Evolutionary conservation across 352 stramenopile species (phyloP), one percentile per base, ranked within the genome.

Genomic region (Halophytophthora polymorphica): DNA sequence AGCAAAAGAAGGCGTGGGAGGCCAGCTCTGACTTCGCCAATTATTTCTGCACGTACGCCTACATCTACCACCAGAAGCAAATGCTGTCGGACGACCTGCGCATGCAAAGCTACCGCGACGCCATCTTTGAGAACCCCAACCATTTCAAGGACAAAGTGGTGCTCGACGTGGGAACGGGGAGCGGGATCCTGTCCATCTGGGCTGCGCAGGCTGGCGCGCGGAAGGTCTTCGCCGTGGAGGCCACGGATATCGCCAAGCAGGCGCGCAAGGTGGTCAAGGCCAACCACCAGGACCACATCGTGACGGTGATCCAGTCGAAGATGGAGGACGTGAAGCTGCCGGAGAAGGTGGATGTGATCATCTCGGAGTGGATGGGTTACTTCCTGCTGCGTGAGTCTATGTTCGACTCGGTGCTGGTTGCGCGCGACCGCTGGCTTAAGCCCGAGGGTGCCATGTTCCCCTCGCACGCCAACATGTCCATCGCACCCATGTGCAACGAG

Each of bases 281-380:
- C 14, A 99, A 99, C 78, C 76, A 87, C 37, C 86, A 98, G 52
- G 83, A 95, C 68, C 74, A 98, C 66, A 88, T 99, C 54, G 88
- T 99, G 21, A 98, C 96, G 17, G 97, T 99, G 31, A 98, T 99
- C 64, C 94, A 99, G 80, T 88, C 92, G 48, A 97, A 98, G 64
- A 96, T 99, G 4, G 97, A 99, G 72, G 96, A 99, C 48, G 86
- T 99, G 17, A 66, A 98, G 55, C 78, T 99, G 2, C 95, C 96
- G 0, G 93, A 98, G 66, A 96, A 98, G 61, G 97, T 99, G 25
- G 98, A 99, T 69, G 97, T 99, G 53, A 99, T 99, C 49, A 97
- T 99, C 50, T 98, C 93, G 12, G 97, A 99, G 77, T 98, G 96
- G 94, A 99, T 99, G 98, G 85, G 85, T 50, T 99, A 99, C 77